Percentiles rank a stretch among this genome's conserved stretches.
phyloP scores from a whole-genome alignment of 2,329 filamentous ascomycete species.

The Xylaria sp. region DNA sequence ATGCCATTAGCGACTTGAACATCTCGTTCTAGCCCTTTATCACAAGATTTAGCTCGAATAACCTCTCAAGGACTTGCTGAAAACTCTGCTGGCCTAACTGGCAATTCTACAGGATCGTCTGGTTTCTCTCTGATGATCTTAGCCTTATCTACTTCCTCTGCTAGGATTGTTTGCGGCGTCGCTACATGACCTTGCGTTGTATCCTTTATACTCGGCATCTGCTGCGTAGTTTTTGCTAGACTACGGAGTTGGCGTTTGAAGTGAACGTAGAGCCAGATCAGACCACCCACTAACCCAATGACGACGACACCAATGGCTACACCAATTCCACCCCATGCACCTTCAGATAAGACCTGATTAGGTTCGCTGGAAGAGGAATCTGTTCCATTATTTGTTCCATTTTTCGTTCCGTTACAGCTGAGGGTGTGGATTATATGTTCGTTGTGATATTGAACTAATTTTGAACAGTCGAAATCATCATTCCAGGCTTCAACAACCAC shows the following conservation, averaged over 20 bases:
- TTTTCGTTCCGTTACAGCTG: constrained; percentile 17
- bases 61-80: not conserved
- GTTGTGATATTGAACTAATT: not conserved
- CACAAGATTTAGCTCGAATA: not conserved
- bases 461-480: constrained; percentile 13
- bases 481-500: constrained; percentile 7
- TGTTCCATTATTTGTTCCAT: no score
- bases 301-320: constrained; percentile 1
- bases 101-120: not conserved
- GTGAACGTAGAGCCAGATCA: constrained; percentile 5
- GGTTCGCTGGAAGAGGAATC: no score
- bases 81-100: not conserved
- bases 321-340: not conserved
- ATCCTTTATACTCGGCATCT: not conserved
- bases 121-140: not conserved
- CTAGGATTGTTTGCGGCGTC: not conserved
- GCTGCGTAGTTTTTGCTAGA: not conserved
- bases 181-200: not conserved
- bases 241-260: not conserved
- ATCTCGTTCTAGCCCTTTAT: no score
- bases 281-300: not conserved
- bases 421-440: constrained; percentile 11
- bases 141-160: not conserved
- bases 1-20: no score
- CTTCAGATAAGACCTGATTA: no score